Evolutionary conservation across 1,284 basidiomycete species (phyloP), one percentile per base, ranked within the genome.

Genomic region (Trametes hirsuta): DNA sequence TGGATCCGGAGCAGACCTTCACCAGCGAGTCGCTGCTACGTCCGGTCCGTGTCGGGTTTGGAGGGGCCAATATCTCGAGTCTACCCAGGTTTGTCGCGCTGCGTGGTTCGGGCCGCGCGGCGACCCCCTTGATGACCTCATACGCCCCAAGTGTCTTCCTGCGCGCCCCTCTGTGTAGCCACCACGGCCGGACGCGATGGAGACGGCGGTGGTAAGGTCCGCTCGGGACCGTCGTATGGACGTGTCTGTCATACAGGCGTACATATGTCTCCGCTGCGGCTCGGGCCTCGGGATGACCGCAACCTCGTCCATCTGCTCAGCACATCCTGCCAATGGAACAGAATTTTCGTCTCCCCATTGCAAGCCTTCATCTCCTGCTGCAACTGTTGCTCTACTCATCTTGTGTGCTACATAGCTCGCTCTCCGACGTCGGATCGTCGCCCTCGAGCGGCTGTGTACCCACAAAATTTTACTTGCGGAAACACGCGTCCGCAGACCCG

Each of bases 21-120:
- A 45, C 39, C 25, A 22, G 44, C 39, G 54, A 50, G 57, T 40
- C 54, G 46, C 30, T 47, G 49, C 24, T 42, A 53, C 47, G 53
- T 63, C 61, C 61, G 61, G 50, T 63, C 47, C 46, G 50, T 39
- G 47, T 63, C 61, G 61, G 61, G 56, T 54, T 37, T 46, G 42
- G n/a, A 18, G 42, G 14, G 41, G 45, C 40, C 36, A 30, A 30
- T 30, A 30, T 35, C 11, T 14, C n/a, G 24, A 12, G 57, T 37
- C 12, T 30, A 40, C 53, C 15, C 34, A 24, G 30, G 40, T 15
- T 10, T n/a, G 34, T 18, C 41, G 47, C 46, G 18, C 21, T 50
- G 52, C 47, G 45, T 36, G 12, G 47, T 48, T 64, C 62, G 58
- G 62, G 44, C 45, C 45, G 49, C 48, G 53, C 62, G 52, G 55